Conservation (phyloP, 495 filamentous ascomycete species). For the Pyrenula aspistea region DNA sequence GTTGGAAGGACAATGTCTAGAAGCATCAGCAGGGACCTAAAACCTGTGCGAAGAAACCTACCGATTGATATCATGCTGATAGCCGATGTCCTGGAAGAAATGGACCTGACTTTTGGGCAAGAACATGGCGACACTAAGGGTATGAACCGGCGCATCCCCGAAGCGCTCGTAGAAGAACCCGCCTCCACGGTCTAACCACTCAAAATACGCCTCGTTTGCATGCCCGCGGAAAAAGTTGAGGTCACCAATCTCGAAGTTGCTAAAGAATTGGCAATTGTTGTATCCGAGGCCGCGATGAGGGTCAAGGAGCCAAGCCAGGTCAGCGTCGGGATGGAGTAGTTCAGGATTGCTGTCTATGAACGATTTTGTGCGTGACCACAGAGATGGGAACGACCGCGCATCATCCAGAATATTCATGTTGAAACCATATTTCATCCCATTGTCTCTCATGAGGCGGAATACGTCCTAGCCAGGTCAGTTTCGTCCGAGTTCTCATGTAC, state of each 20-base stretch:
- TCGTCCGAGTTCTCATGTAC: too few relatives aligned
- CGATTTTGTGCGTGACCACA: constrained; percentile 31
- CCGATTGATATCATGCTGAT: constrained; percentile 39
- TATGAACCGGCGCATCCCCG: constrained; percentile 55
- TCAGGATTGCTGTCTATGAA: constrained; percentile 35
- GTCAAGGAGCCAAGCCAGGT: constrained; percentile 36
- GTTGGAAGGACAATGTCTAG: constrained; percentile 21
- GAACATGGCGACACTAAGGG: constrained; percentile 37
- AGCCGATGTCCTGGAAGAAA: constrained; percentile 42
- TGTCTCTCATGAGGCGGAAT: constrained; percentile 77
- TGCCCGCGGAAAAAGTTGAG: constrained; percentile 46
- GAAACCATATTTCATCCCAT: constrained; percentile 74
- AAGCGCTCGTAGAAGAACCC: constrained; percentile 54
- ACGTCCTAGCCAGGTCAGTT: constrained; percentile 90
- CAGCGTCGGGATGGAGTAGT: constrained; percentile 34
- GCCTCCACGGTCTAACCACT: constrained; percentile 41
- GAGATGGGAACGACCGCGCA: constrained; percentile 33
- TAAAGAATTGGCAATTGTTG: constrained; percentile 44
- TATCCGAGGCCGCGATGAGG: constrained; percentile 22
- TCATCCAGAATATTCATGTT: constrained; percentile 44
- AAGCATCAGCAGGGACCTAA: constrained; percentile 7
- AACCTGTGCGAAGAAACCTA: background rate
- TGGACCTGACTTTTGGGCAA: constrained; percentile 15
- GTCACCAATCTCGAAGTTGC: constrained; percentile 53
- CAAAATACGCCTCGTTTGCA: constrained; percentile 44